Evolutionary conservation across 176 grass and related monocot species (phyloP).

Genomic region (Bonia amplexicaulis): DNA sequence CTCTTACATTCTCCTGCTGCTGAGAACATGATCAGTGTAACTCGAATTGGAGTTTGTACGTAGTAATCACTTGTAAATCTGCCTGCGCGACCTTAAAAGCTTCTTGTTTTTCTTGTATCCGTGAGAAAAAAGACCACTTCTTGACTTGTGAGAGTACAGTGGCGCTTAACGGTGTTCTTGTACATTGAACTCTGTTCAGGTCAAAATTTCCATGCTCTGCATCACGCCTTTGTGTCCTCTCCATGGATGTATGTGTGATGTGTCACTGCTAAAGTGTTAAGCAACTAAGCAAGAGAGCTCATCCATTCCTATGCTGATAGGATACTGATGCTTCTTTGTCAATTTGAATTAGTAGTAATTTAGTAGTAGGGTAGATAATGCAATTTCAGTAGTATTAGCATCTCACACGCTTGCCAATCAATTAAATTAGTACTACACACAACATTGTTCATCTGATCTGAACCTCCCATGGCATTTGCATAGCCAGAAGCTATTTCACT

Average conservation of each 20-base stretch:
- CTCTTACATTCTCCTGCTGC: not conserved
- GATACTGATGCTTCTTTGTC: not conserved
- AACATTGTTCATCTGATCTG: not conserved
- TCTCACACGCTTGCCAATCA: not conserved
- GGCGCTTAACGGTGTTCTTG: slow-evolving; percentile 11
- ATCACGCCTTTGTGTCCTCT: not conserved
- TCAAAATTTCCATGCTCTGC: not conserved
- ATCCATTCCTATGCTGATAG: not conserved
- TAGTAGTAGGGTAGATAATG: not conserved
- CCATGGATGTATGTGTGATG: not conserved
- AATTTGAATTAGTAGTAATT: slow-evolving; percentile 21
- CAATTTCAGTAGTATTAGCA: not conserved
- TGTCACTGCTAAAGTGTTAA: not conserved
- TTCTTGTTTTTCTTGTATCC: slow-evolving; percentile 2
- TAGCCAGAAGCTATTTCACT: not conserved
- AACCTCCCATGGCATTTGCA: not conserved
- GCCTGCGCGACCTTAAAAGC: not conserved
- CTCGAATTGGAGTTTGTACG: slow-evolving; percentile 28
- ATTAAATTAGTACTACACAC: not conserved
- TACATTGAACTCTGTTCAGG: not conserved
- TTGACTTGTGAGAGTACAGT: slow-evolving; percentile 14
- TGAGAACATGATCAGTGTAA: slow-evolving; percentile 20
- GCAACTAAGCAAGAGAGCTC: not conserved
- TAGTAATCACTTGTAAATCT: slow-evolving; percentile 41
- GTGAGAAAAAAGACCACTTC: not conserved